Conservation (phyloP, 257 asterid species). For the Nemophila menziesii region DNA sequence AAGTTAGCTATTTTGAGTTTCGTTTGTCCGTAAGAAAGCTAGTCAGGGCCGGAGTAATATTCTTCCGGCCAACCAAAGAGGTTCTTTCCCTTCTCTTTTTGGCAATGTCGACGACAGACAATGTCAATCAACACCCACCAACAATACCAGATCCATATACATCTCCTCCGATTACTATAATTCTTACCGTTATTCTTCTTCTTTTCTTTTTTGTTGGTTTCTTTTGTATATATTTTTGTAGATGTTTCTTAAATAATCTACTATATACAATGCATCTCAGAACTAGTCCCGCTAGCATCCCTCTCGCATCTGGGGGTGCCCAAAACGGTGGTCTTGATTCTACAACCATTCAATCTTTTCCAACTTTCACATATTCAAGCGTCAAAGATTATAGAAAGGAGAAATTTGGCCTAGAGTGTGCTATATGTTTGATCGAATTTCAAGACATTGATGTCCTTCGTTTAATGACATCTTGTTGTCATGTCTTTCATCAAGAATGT, state of each 20-base stretch:
- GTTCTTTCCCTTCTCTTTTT: neutral
- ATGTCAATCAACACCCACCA: slow-evolving; percentile 19
- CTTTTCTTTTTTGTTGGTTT: slow-evolving; percentile 55
- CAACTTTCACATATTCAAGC: slow-evolving; percentile 52
- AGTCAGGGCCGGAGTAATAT: slow-evolving; percentile 19
- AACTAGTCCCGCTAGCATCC: slow-evolving; percentile 18
- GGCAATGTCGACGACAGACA: slow-evolving; percentile 43
- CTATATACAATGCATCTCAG: slow-evolving; percentile 45
- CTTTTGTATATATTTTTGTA: slow-evolving; percentile 58
- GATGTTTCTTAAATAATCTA: slow-evolving; percentile 56
- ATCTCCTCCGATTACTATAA: slow-evolving; percentile 50
- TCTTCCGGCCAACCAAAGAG: slow-evolving; percentile 13
- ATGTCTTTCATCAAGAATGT: slow-evolving; percentile 83
- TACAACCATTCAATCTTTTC: slow-evolving; percentile 42
- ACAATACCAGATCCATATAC: slow-evolving; percentile 17
- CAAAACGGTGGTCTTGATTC: slow-evolving; percentile 46
- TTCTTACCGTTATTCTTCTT: slow-evolving; percentile 50
- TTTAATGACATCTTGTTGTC: slow-evolving; percentile 56
- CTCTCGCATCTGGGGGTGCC: slow-evolving; percentile 17
- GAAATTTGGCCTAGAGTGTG: slow-evolving; percentile 71
- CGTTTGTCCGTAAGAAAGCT: slow-evolving; percentile 12
- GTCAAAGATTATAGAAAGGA: slow-evolving; percentile 60
- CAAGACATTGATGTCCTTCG: slow-evolving; percentile 46
- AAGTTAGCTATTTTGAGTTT: slow-evolving; percentile 12
- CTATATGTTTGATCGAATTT: slow-evolving; percentile 74